Conservation (phyloP, 2,329 filamentous ascomycete genomes). For the Fusarium scirpi region DNA sequence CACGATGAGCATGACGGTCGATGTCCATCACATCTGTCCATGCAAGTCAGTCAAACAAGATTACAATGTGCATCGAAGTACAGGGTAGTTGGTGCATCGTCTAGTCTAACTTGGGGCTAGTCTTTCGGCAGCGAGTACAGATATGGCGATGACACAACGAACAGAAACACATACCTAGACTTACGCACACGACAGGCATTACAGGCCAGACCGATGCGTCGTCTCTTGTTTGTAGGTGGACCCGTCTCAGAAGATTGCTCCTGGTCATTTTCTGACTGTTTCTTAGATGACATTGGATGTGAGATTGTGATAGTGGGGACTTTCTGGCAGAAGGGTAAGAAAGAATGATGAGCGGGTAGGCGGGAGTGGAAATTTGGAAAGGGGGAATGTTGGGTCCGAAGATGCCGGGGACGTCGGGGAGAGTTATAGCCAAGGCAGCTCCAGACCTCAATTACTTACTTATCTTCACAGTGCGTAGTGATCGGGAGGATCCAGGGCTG, state of each 20-base stretch:
- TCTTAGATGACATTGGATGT: background rate
- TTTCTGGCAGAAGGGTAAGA: background rate
- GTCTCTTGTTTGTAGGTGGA: background rate
- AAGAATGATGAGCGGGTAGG: no score
- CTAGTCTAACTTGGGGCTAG: no score
- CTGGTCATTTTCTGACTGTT: background rate
- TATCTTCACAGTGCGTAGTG: no score
- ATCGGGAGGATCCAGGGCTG: no score
- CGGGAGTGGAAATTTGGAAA: background rate
- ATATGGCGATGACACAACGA: no score
- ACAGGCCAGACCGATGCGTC: background rate
- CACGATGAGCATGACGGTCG: background rate
- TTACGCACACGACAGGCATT: conserved; percentile 2
- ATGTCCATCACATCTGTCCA: background rate
- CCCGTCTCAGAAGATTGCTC: background rate
- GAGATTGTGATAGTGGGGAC: background rate
- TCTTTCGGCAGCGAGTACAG: no score
- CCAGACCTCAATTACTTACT: no score
- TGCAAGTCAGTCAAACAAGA: background rate
- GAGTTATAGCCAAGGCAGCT: background rate
- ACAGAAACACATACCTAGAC: background rate
- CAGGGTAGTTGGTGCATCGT: no score
- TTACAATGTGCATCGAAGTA: no score
- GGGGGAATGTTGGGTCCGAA: background rate
- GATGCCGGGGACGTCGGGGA: conserved; percentile 5